Evolutionary conservation across 1,284 basidiomycete species (phyloP).

Genomic region (Wallemia hederae): DNA sequence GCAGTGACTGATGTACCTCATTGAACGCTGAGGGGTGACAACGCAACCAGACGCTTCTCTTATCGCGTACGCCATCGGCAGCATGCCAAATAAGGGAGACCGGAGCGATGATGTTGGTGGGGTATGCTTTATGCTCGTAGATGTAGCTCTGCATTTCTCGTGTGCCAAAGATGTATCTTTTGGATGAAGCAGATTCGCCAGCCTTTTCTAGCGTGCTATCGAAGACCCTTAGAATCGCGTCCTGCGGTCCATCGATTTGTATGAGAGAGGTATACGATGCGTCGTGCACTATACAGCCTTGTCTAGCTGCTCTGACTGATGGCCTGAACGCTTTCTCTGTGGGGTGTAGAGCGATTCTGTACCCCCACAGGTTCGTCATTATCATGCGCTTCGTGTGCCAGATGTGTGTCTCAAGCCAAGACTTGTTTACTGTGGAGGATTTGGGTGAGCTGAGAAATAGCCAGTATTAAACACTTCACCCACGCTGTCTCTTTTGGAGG

Average conservation of each 20-base stretch:
- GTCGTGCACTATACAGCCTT: conserved; percentile 58
- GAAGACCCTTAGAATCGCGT: conserved; percentile 25
- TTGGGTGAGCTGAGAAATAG: not conserved
- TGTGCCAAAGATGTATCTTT: conserved; percentile 28
- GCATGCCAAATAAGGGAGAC: conserved; percentile 41
- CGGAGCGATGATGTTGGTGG: conserved; percentile 37
- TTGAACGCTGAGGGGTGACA: conserved; percentile 42
- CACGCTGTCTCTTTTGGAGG: conserved; percentile 38
- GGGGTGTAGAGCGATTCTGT: conserved; percentile 45
- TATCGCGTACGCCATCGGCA: not conserved
- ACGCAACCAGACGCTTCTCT: conserved; percentile 32
- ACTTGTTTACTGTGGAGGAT: conserved; percentile 31
- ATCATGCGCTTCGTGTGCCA: conserved; percentile 86
- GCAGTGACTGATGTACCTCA: conserved; percentile 25
- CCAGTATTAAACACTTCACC: conserved; percentile 11
- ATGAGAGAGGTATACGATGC: conserved; percentile 50
- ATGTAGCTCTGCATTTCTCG: conserved; percentile 13
- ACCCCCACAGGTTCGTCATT: conserved; percentile 71
- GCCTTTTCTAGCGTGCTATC: conserved; percentile 13
- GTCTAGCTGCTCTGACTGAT: conserved; percentile 53
- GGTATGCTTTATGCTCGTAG: conserved; percentile 23
- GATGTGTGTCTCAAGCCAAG: conserved; percentile 72
- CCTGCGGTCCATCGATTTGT: conserved; percentile 34
- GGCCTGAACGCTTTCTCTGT: conserved; percentile 70
- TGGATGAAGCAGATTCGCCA: conserved; percentile 5